Evolutionary conservation across 371 early-diverging fungal genomes (phyloP).

Genomic region (Fennellomyces sp.): DNA sequence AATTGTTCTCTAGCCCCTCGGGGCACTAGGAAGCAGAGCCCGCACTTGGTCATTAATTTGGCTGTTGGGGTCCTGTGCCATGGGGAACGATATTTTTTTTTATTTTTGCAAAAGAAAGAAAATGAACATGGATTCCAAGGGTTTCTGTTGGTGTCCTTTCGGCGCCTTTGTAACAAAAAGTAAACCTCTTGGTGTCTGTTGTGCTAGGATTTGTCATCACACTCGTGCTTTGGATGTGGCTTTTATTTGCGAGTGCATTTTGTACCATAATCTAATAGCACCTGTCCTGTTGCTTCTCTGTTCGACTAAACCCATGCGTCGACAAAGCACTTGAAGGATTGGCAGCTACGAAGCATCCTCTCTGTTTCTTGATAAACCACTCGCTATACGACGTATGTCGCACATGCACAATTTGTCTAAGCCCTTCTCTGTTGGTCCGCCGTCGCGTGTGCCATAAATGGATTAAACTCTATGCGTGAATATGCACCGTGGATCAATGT

Average conservation of each 20-base stretch:
- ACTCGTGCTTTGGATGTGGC: too few species aligned
- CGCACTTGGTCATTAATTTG: slow-evolving; percentile 15
- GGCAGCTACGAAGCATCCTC: too few species aligned
- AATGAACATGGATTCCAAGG: slow-evolving; percentile 1
- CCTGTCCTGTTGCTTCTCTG: not conserved
- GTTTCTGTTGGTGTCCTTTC: not conserved
- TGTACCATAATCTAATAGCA: not conserved
- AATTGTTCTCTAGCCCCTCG: slow-evolving; percentile 5
- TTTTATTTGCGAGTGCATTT: not conserved
- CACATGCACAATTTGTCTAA: too few species aligned
- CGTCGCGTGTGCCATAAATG: too few species aligned
- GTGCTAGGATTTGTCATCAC: too few species aligned
- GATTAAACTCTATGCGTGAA: too few species aligned
- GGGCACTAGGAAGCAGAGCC: slow-evolving; percentile 1
- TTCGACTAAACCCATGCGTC: not conserved
- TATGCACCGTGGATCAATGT: too few species aligned
- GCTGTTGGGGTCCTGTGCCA: slow-evolving; percentile 12
- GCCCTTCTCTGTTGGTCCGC: too few species aligned
- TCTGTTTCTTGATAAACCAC: too few species aligned
- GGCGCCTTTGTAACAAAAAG: not conserved
- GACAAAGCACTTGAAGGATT: not conserved
- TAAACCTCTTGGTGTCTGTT: too few species aligned
- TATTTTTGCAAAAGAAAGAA: not conserved
- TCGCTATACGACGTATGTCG: too few species aligned
- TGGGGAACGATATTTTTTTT: slow-evolving; percentile 7